Percentiles rank a stretch among this genome's conserved stretches.
These are phyloP conservation scores for Triticum timopheevii DNA, from an alignment of 176 grass and related monocot species.

Conservation along the genomic window DNA sequence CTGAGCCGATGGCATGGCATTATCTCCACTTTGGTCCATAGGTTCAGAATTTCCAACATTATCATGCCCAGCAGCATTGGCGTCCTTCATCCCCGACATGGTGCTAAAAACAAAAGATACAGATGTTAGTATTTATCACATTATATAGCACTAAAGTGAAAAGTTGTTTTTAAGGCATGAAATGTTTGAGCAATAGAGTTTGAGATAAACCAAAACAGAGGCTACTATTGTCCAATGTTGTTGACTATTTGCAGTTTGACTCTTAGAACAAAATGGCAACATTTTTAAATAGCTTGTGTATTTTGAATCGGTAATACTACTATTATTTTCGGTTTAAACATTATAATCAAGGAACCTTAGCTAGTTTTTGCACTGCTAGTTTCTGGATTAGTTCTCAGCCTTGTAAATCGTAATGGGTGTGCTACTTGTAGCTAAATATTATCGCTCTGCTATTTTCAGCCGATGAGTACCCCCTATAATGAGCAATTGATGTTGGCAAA, in stretches of 20 bases:
- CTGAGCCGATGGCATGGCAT: slow-evolving; percentile 74
- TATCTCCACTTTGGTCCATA: slow-evolving; percentile 59
- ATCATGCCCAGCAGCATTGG: slow-evolving; percentile 13
- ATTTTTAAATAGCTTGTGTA: neutral
- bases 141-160: neutral
- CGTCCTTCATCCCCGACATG: slow-evolving; percentile 49
- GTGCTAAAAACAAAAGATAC: slow-evolving; percentile 14
- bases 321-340: neutral
- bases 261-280: neutral
- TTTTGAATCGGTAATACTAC: neutral
- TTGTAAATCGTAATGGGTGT: neutral
- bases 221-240: neutral
- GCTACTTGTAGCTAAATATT: neutral
- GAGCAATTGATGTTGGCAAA: neutral
- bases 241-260: neutral
- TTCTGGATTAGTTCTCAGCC: neutral
- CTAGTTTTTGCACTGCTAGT: neutral
- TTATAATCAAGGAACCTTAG: neutral
- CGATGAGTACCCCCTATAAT: neutral
- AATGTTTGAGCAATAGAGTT: neutral
- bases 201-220: neutral
- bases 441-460: neutral
- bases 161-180: neutral
- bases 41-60: slow-evolving; percentile 38
- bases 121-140: neutral